Conservation (phyloP, 2,329 filamentous ascomycete species). For the Penicillium rolfsii region DNA sequence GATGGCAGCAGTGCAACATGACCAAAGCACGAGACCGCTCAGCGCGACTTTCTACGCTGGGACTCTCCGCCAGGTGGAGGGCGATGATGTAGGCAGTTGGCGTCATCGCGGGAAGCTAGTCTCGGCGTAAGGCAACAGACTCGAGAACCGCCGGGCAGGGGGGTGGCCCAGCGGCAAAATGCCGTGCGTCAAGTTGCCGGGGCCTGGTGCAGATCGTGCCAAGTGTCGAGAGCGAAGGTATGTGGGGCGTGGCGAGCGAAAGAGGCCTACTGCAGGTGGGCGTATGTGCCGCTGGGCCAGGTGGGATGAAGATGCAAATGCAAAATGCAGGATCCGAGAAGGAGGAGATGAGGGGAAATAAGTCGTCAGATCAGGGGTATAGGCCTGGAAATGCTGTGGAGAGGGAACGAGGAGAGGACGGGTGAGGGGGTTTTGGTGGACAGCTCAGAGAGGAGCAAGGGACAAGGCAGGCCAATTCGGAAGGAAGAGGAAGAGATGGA, state of each 20-base stretch:
- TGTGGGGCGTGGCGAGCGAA: constrained; percentile 9
- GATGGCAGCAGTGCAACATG: neutral
- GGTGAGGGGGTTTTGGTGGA: neutral
- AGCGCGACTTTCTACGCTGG: neutral
- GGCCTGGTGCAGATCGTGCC: constrained; percentile 10
- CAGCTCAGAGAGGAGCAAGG: neutral
- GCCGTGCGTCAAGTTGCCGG: constrained; percentile 6
- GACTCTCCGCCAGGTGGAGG: neutral
- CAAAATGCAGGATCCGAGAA: constrained; percentile 2
- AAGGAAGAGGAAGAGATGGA: neutral
- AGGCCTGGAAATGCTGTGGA: neutral
- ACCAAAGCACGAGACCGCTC: neutral
- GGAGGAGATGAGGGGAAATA: neutral
- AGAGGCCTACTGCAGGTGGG: neutral
- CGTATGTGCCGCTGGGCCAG: constrained; percentile 8
- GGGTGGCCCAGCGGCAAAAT: constrained; percentile 22
- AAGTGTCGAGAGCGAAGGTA: constrained; percentile 2
- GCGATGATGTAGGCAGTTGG: neutral
- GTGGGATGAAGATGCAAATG: constrained; percentile 8
- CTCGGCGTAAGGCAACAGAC: neutral
- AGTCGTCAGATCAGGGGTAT: neutral
- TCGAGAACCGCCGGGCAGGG: neutral
- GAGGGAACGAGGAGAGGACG: neutral
- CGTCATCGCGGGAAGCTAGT: neutral
- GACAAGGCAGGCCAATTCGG: neutral